phyloP scores from a whole-genome alignment of 2,329 filamentous ascomycete genomes.

The Fusarium fracticaudum region DNA sequence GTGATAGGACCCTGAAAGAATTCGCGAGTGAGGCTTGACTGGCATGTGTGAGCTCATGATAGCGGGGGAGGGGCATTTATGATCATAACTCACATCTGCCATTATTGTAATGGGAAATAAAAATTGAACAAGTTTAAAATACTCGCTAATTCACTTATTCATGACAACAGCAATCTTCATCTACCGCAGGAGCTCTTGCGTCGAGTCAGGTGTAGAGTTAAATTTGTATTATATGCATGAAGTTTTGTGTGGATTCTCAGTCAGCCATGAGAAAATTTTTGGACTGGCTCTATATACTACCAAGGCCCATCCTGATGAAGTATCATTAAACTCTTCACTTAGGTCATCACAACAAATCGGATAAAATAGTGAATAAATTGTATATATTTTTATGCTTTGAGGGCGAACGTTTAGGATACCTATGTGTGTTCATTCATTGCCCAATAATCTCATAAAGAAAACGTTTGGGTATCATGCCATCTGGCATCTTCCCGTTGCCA shows the following conservation, averaged over 20 bases:
- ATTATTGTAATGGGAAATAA: constrained; percentile 11
- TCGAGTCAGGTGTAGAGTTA: background rate
- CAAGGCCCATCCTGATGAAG: constrained; percentile 17
- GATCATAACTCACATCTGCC: constrained; percentile 23
- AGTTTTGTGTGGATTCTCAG: constrained; percentile 38
- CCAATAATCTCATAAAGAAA: constrained; percentile 9
- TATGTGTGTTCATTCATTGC: constrained; percentile 14
- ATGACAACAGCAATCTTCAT: background rate
- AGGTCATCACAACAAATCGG: background rate
- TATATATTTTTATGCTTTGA: constrained; percentile 19
- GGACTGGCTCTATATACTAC: constrained; percentile 17
- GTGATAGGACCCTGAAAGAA: constrained; percentile 66
- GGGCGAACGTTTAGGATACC: constrained; percentile 11
- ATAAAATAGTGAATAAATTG: background rate
- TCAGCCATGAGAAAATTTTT: constrained; percentile 39
- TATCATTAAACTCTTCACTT: background rate
- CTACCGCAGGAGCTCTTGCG: background rate
- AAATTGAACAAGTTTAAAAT: background rate
- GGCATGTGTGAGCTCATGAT: constrained; percentile 27
- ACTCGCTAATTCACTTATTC: background rate
- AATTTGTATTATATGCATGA: constrained; percentile 8
- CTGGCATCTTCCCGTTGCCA: constrained; percentile 30
- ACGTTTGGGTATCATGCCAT: constrained; percentile 39
- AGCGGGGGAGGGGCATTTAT: constrained; percentile 42
- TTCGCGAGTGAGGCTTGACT: constrained; percentile 44